Base-by-base conservation (phyloP, 2,329 filamentous ascomycete species). In the Colletotrichum camelliae region DNA sequence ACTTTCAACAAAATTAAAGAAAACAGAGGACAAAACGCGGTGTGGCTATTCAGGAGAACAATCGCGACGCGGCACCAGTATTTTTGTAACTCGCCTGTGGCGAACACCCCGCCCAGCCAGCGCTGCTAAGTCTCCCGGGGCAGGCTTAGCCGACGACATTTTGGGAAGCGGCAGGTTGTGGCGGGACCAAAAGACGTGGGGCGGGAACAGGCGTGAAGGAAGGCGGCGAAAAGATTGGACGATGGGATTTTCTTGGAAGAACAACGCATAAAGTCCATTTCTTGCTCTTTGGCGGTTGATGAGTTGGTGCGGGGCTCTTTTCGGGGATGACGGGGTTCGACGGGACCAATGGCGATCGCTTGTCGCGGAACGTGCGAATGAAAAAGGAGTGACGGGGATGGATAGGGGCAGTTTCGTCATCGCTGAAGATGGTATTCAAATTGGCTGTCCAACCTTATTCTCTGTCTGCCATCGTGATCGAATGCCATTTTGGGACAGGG, bases 31-130 rank as follows among this genome's bases (percentile, higher is more conserved):
- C 16, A 31, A 64, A 27, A 33, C 16, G 24, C 39, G 27, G 18
- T 27, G 16, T 52, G 37, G 7, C 18, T 52, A 0, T 15, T 39
- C 24, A 21, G n/a, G 18, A 6, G 39, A 2, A 61, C 0, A 27
- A 1, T 58, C 52, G 24, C 35, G 35, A 62, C 66, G 66, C 35
- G 67, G 12, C 16, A 9, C 33, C 24, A n/a, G 35, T 57, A 52
- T 62, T 70, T 62, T 62, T 70, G 67, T 70, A 70, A 61, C 61
- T 55, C 37, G 35, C 39, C 57, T 31, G 67, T 70, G 67, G 67
- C 67, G 29, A 70, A 69, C 35, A n/a, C 27, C 35, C 37, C 67
- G 27, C 57, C 67, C 27, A 21, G 21, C 31, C 33, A 39, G 7
- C 39, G 24, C 33, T n/a, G 67, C 67, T 35, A 70, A 61, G 21